Evolutionary conservation across 768 basidiomycete genomes (phyloP), one percentile per base, ranked within the genome.

Genomic region (Steccherinum ochraceum): DNA sequence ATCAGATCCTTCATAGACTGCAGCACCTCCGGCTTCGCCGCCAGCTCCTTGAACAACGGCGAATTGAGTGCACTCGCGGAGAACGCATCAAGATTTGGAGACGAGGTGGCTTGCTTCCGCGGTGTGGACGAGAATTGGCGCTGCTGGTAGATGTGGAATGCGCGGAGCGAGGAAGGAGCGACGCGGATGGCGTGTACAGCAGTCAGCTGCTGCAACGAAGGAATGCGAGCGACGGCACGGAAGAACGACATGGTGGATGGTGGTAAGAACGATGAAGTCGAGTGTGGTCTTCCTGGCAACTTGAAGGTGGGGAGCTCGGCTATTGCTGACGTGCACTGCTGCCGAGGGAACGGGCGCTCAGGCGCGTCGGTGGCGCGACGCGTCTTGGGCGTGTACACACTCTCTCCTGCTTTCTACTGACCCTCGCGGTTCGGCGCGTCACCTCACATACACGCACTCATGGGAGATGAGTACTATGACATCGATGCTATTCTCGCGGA

Each of bases 391-490:
- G 30, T 16, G 7, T 35, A 7, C 30, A 35, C 7, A 7, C 7
- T 7, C 16, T 35, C 16, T 16, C 7, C 7, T 7, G 30, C 30
- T 16, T 35, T 35, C 30, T 35, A 16, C 30, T 16, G 7, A 35
- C 30, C 16, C 16, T 35, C 30, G 16, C 30, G 7, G 30, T 35
- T 35, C 30, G 16, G 30, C 30, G n/a, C 30, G 7, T 16, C 30
- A 35, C 7, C 16, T 35, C 30, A 7, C 16, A 35, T 7, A 16
- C 30, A 35, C 7, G 30, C 30, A 16, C 16, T 44, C 56, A 94
- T 93, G 92, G 89, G 94, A 52, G 75, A 85, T 61, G 91, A 94
- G 65, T 97, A 97, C 66, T 95, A 89, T 67, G 93, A 89, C 0
- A 79, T 95, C 49, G 89, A 93, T 52, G 80, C 89, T 4, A 95